phyloP scores from a whole-genome alignment of 805 yeast genomes.

The Saturnispora serradocipensis region DNA sequence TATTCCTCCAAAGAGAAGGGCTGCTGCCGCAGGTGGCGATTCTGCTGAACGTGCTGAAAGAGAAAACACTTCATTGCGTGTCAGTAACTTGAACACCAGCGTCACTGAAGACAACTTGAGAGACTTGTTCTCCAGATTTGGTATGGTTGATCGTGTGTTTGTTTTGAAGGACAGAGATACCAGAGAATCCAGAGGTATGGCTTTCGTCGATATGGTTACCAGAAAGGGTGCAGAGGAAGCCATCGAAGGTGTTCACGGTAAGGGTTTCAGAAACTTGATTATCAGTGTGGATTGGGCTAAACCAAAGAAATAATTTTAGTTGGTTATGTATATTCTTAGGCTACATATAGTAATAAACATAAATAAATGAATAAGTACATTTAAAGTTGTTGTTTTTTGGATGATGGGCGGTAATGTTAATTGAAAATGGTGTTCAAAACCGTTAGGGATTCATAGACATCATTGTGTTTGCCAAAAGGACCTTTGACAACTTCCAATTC shows the following conservation, averaged over 20 bases:
- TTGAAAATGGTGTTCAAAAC: conserved; percentile 19
- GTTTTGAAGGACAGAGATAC: conserved; percentile 88
- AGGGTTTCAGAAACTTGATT: conserved; percentile 87
- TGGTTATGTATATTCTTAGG: background rate
- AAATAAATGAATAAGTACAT: background rate
- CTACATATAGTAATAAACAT: background rate
- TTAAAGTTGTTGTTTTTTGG: background rate
- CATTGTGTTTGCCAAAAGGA: conserved; percentile 55
- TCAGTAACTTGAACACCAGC: conserved; percentile 80
- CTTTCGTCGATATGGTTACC: conserved; percentile 75
- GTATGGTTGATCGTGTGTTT: conserved; percentile 62
- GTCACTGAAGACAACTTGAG: conserved; percentile 78
- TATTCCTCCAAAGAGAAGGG: conserved; percentile 55
- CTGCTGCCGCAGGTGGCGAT: conserved; percentile 28
- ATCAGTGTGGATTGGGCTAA: conserved; percentile 56
- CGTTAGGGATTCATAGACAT: conserved; percentile 41
- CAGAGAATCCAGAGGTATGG: conserved; percentile 90
- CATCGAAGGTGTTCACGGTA: conserved; percentile 68
- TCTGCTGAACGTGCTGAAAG: conserved; percentile 33
- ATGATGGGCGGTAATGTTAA: background rate
- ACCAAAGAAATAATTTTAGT: conserved; percentile 23
- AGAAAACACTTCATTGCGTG: conserved; percentile 84
- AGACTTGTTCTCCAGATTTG: conserved; percentile 62
- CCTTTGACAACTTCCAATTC: conserved; percentile 23
- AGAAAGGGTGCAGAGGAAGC: conserved; percentile 69